phyloP scores from a whole-genome alignment of 108 stramenopile species.

The Fragilaria crotonensis region DNA sequence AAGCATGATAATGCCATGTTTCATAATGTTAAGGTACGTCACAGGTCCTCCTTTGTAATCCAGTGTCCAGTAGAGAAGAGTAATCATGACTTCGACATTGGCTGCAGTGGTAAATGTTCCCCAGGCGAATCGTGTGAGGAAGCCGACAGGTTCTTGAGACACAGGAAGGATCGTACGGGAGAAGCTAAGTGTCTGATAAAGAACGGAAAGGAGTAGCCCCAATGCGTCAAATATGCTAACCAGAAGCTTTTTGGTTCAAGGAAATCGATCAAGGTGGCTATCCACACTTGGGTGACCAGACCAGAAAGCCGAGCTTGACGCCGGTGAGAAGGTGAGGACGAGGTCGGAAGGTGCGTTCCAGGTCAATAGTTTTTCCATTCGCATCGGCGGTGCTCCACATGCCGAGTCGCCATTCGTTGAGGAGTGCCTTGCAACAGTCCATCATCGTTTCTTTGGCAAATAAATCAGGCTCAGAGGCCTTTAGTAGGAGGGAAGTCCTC shows the following conservation, averaged over 20 bases:
- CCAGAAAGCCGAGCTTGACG: neutral
- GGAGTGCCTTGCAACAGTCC: neutral
- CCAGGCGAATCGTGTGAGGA: neutral
- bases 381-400: neutral
- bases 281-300: neutral
- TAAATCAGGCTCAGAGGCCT: too few species aligned
- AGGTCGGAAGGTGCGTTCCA: neutral
- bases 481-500: too few species aligned
- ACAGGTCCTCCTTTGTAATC: neutral
- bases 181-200: neutral
- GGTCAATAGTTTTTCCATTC: neutral
- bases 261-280: neutral
- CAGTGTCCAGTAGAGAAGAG: neutral
- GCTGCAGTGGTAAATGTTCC: neutral
- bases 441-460: too few species aligned
- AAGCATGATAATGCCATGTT: neutral
- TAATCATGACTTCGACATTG: neutral
- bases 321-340: neutral
- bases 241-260: neutral
- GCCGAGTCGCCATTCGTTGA: neutral
- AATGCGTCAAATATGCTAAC: constrained; percentile 2
- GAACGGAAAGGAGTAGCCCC: neutral
- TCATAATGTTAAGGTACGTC: neutral
- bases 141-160: neutral
- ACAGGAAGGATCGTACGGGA: neutral